Conservation (phyloP, 2,329 filamentous ascomycete species). For the Phialemonium atrogriseum region DNA sequence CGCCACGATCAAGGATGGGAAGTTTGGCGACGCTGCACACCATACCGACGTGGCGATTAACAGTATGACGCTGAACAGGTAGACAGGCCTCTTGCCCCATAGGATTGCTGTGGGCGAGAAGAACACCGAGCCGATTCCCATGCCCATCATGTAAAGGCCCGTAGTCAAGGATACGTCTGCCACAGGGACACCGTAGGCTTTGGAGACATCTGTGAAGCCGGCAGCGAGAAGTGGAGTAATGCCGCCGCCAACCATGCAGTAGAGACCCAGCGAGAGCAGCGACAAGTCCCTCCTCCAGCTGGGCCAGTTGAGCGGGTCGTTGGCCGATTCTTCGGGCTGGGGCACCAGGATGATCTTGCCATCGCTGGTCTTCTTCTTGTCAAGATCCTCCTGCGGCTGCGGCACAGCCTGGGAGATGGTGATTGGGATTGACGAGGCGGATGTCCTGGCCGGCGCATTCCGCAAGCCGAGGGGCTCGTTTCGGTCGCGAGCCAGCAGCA, state of each 20-base stretch:
- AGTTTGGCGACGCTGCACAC: slow-evolving; percentile 79
- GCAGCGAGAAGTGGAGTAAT: slow-evolving; percentile 88
- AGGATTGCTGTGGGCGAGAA: slow-evolving; percentile 87
- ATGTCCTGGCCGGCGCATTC: slow-evolving; percentile 48
- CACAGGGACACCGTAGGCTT: slow-evolving; percentile 54
- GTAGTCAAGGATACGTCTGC: slow-evolving; percentile 78
- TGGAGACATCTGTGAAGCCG: slow-evolving; percentile 74
- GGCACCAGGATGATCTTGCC: slow-evolving; percentile 82
- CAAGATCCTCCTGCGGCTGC: slow-evolving; percentile 17
- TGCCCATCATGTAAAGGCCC: slow-evolving; percentile 87
- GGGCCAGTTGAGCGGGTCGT: slow-evolving; percentile 92
- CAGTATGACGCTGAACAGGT: slow-evolving; percentile 67
- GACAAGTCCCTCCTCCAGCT: slow-evolving; percentile 72
- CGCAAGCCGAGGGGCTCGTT: slow-evolving; percentile 53
- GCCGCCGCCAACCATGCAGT: slow-evolving; percentile 87
- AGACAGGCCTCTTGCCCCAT: slow-evolving; percentile 85
- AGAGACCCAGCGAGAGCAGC: slow-evolving; percentile 75
- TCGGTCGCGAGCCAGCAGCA: slow-evolving; percentile 44
- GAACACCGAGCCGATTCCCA: slow-evolving; percentile 77
- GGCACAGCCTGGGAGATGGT: slow-evolving; percentile 30
- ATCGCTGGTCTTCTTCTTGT: slow-evolving; percentile 70
- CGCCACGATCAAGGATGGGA: slow-evolving; percentile 69
- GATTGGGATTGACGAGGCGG: slow-evolving; percentile 47
- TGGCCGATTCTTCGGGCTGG: slow-evolving; percentile 82
- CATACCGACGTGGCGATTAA: slow-evolving; percentile 72